Conservation (phyloP, 2,329 filamentous ascomycete genomes). For the Leptographium procerum region DNA sequence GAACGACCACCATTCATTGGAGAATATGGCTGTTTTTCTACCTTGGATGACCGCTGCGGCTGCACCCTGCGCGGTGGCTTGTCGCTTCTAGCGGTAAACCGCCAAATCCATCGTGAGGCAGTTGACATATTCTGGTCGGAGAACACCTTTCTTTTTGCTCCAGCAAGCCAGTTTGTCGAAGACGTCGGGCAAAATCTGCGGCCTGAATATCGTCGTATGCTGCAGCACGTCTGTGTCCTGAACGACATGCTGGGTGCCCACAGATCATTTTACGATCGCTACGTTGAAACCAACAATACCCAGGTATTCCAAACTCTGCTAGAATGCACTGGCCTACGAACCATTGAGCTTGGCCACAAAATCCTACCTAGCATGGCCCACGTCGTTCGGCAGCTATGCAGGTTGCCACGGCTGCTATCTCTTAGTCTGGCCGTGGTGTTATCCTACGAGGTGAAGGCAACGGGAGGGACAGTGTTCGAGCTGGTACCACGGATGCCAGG, state of each 20-base stretch:
- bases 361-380: neutral
- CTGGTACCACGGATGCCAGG: neutral
- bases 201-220: constrained; percentile 5
- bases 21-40: neutral
- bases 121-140: constrained; percentile 10
- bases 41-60: neutral
- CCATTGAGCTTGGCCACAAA: constrained; percentile 4
- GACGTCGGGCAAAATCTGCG: constrained; percentile 8
- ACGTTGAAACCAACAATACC: neutral
- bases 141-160: constrained; percentile 7
- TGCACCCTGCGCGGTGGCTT: constrained; percentile 9
- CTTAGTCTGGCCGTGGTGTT: constrained; percentile 1
- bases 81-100: constrained; percentile 6
- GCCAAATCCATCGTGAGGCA: constrained; percentile 11
- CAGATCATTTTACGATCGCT: neutral
- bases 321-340: constrained; percentile 6
- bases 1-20: constrained; percentile 5
- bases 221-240: constrained; percentile 10
- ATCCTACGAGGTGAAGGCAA: neutral
- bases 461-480: neutral
- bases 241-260: neutral
- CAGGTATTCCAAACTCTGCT: neutral
- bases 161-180: neutral
- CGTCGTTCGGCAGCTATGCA: neutral
- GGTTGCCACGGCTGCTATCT: neutral